Evolutionary conservation across 345 rosid genomes (phyloP).

Genomic region (Noccaea bulbosa): DNA sequence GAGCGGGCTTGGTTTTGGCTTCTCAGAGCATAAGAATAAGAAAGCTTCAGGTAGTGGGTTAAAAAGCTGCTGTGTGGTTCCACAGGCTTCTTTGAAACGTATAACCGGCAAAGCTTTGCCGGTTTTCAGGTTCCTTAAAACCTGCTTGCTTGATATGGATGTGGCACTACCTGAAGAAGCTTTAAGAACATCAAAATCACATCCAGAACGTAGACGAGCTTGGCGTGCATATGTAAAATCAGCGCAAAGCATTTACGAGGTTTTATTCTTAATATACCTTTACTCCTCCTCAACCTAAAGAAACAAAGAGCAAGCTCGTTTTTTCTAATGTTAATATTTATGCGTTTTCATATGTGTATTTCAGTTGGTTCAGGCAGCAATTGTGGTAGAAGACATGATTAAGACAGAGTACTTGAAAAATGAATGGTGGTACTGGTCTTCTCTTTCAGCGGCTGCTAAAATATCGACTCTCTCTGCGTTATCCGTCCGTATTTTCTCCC

Average conservation of each 20-base stretch:
- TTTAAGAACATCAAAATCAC: constrained; percentile 68
- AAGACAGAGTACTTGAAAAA: constrained; percentile 74
- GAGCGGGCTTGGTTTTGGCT: constrained; percentile 42
- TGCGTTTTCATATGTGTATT: constrained; percentile 14
- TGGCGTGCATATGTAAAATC: constrained; percentile 89
- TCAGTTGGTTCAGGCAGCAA: constrained; percentile 92
- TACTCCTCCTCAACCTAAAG: constrained; percentile 8
- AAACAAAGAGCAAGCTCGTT: background rate
- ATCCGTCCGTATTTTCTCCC: constrained; percentile 78
- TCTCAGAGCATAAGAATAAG: constrained; percentile 53
- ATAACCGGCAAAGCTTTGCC: constrained; percentile 60
- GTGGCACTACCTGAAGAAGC: constrained; percentile 83
- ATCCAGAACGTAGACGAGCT: constrained; percentile 63
- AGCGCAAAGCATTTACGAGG: constrained; percentile 85
- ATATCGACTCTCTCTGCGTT: constrained; percentile 78
- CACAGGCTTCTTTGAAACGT: constrained; percentile 76
- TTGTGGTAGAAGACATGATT: constrained; percentile 87
- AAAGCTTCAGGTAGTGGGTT: constrained; percentile 44
- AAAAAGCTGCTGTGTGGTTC: constrained; percentile 64
- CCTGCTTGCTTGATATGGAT: constrained; percentile 89
- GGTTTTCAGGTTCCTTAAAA: constrained; percentile 65
- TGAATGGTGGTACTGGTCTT: constrained; percentile 99
- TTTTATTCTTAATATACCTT: constrained; percentile 36
- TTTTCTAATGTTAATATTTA: constrained; percentile 27
- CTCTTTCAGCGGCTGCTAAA: constrained; percentile 87